Evolutionary conservation across 139 green algal genomes (phyloP), one percentile per base, ranked within the genome.

Genomic region (Zygnema cylindricum): DNA sequence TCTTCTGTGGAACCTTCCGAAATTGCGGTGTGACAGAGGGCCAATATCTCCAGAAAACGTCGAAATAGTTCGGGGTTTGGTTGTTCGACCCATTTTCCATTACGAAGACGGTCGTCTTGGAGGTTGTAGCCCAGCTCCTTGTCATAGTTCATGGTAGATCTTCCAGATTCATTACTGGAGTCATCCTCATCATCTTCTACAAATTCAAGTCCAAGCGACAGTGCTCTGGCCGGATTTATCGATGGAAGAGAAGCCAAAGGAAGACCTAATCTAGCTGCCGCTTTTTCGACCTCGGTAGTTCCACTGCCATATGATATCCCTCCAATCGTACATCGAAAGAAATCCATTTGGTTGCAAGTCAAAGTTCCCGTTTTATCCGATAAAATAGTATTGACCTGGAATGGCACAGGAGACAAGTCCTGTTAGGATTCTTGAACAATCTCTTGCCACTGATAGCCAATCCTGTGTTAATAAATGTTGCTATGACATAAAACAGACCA

Each of bases 331-430:
- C 94, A 96, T 82, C 97, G 97, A 93, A 97, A 96, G 90, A 98
- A 98, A 91, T 98, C 96, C 94, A 96, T 96, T 43, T 91, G 81
- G 91, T 96, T 96, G 78, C 88, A 81, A 0, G 94, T 96, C 54
- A 95, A 89, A 2, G 94, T 95, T 78, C 95, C 95, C 1, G 97
- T 99, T 93, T 99, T 99, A 93, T 99, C 97, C 36, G 90, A 95
- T 69, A 99, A 93, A 40, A 99, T 95, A 69, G 97, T 98, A 89
- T 98, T 36, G 57, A 99, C 93, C 94, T 95, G 86, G 1, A 43
- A n/a, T n/a, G n/a, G n/a, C n/a, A n/a, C n/a, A n/a, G n/a, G n/a
- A n/a, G n/a, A n/a, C n/a, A n/a, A n/a, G n/a, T n/a, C n/a, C n/a
- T n/a, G n/a, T n/a, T n/a, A n/a, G n/a, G n/a, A n/a, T n/a, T n/a